phyloP scores from a whole-genome alignment of 2,329 filamentous ascomycete genomes.

The Didymella exigua region DNA sequence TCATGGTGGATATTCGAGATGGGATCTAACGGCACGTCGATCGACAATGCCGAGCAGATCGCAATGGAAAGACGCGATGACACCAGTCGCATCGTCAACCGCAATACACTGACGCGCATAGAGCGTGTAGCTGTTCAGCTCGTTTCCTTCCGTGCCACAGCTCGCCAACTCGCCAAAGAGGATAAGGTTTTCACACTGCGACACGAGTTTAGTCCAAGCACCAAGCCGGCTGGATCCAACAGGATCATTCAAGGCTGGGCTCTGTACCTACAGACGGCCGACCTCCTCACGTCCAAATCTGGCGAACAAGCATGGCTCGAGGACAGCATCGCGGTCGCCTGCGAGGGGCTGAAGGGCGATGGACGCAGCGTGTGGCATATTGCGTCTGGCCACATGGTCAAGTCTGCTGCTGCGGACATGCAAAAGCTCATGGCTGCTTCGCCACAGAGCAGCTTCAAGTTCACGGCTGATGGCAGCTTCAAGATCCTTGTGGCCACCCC shows the following conservation, averaged over 20 bases:
- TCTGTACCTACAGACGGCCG: conserved; percentile 35
- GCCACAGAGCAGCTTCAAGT: conserved; percentile 67
- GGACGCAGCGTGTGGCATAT: conserved; percentile 48
- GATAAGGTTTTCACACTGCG: conserved; percentile 29
- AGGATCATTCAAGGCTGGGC: conserved; percentile 34
- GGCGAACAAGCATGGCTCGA: conserved; percentile 39
- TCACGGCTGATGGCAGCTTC: conserved; percentile 67
- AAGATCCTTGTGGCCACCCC: conserved; percentile 64
- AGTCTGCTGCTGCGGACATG: conserved; percentile 43
- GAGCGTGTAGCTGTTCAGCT: conserved; percentile 49
- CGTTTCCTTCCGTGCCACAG: conserved; percentile 38
- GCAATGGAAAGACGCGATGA: conserved; percentile 29
- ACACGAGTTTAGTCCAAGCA: conserved; percentile 24
- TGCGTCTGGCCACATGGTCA: conserved; percentile 47
- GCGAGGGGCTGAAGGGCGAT: conserved; percentile 38
- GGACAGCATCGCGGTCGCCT: conserved; percentile 36
- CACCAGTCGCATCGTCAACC: conserved; percentile 30
- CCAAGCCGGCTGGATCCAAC: conserved; percentile 3
- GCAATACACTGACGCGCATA: conserved; percentile 40
- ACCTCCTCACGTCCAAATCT: conserved; percentile 30
- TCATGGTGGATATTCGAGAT: conserved; percentile 48
- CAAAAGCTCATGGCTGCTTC: conserved; percentile 48
- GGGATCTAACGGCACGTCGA: conserved; percentile 26
- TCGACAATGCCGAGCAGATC: conserved; percentile 39
- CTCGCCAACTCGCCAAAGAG: conserved; percentile 30